A percentile compares a stretch with the other conserved stretches of the same genome.
These are phyloP conservation scores for Piper longum DNA, from an alignment of 164 flowering plant genomes.

Conservation along the genomic window DNA sequence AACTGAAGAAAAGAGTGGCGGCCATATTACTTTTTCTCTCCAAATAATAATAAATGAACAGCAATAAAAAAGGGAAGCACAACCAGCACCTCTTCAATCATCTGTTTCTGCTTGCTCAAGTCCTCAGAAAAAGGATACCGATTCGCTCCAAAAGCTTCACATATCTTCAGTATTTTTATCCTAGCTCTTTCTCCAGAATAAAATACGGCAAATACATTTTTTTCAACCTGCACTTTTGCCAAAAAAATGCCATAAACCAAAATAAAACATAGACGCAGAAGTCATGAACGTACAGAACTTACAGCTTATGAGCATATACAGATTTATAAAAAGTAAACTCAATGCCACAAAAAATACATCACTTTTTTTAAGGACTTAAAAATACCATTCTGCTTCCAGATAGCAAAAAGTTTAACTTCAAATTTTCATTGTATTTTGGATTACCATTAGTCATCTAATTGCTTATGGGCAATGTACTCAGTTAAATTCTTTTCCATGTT, in stretches of 20 bases:
- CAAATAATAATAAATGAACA: not conserved
- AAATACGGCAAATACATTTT: conserved; percentile 85
- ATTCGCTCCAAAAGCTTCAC: conserved; percentile 97
- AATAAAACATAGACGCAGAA: not conserved
- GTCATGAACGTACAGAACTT: not conserved
- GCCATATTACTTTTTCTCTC: too few species aligned
- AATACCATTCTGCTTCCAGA: too few species aligned
- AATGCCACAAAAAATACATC: not conserved
- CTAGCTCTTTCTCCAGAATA: conserved; percentile 89
- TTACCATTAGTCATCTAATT: too few species aligned
- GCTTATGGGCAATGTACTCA: too few species aligned
- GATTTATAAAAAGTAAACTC: not conserved
- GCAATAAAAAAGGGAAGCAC: not conserved
- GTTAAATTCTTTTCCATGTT: too few species aligned
- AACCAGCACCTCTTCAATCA: conserved; percentile 54
- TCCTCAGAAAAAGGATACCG: conserved; percentile 80
- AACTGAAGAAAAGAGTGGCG: not conserved
- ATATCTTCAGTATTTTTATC: conserved; percentile 68
- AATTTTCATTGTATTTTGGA: too few species aligned
- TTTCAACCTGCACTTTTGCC: conserved; percentile 46
- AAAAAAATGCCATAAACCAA: too few species aligned
- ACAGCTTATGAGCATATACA: too few species aligned
- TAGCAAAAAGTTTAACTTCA: too few species aligned
- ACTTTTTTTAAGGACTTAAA: too few species aligned
- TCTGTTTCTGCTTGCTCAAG: conserved; percentile 44